Evolutionary conservation across 176 grass and related monocot species (phyloP).

Genomic region (Luzula sylvatica): DNA sequence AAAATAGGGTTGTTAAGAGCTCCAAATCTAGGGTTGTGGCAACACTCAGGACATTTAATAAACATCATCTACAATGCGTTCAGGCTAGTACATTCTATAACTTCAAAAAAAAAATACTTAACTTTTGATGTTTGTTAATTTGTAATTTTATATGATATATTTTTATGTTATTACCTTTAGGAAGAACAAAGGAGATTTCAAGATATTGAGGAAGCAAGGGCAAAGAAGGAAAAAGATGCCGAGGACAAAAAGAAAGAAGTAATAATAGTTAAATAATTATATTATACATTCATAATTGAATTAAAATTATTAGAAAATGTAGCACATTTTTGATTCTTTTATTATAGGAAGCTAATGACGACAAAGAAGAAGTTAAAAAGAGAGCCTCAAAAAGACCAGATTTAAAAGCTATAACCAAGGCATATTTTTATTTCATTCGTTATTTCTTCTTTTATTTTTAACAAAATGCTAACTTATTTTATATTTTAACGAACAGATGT

Average conservation of each 20-base stretch:
- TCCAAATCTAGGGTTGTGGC: conserved; percentile 46
- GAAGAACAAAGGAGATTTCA: conserved; percentile 21
- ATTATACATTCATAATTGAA: too few relatives aligned
- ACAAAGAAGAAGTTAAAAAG: conserved; percentile 34
- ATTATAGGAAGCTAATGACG: conserved; percentile 2
- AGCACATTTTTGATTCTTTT: conserved; percentile 28
- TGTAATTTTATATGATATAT: too few relatives aligned
- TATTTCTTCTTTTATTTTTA: neutral
- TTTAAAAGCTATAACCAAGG: conserved; percentile 56
- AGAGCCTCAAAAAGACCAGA: conserved; percentile 44
- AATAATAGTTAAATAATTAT: too few relatives aligned
- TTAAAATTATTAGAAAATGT: too few relatives aligned
- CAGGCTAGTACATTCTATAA: conserved; percentile 34
- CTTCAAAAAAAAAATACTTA: too few relatives aligned
- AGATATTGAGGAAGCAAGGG: conserved; percentile 30
- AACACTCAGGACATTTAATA: conserved; percentile 57
- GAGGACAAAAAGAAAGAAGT: too few relatives aligned
- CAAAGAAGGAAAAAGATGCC: conserved; percentile 1
- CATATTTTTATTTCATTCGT: too few relatives aligned
- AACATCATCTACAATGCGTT: conserved; percentile 63
- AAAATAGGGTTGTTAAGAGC: conserved; percentile 29
- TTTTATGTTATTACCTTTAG: too few relatives aligned
- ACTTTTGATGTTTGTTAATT: too few relatives aligned
- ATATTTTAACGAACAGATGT: too few relatives aligned
- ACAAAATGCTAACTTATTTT: too few relatives aligned